Base-by-base conservation (phyloP, 2,329 filamentous ascomycete species). In the Xylaria sp. region DNA sequence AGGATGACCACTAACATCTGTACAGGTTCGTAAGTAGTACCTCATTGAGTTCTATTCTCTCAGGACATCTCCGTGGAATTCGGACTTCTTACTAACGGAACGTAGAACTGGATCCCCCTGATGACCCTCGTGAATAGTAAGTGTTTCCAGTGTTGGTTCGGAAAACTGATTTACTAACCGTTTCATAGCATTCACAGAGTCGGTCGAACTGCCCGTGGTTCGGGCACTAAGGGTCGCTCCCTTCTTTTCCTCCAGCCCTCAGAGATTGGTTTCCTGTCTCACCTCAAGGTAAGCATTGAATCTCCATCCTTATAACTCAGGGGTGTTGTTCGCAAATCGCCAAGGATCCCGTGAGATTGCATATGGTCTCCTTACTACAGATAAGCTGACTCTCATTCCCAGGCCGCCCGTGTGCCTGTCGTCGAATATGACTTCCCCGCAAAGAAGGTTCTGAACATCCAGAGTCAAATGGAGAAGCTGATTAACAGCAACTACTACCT, bases 401-500 rank as follows among this genome's bases (percentile, higher is more conserved):
- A 61, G 58, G 52, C 92, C 56, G 92, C 92, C 11, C 86, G 91
- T 63, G 92, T 99, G 1, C 94, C 94, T 1, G 87, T 99, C 5
- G 91, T 96, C 34, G 94, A 99, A 76, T 97, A 96, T 70, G 93
- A 97, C 71, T 94, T 99, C 72, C 93, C 93, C 1, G 80, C 86
- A 59, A 92, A 90, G 78, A 96, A 96, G 81, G 91, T 99, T 65
- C 80, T 93, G 70, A 94, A 95, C 70, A 87, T 96, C 67, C 88
- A 95, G 78, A 86, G 89, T 69, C 92, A 97, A 75, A 84, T 97
- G 8, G 93, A 97, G 81, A 94, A 93, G 77, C 83, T 97, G 66
- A 95, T 99, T 69, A 85, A 85, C 35, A 90, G 94, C 74, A 97
- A 99, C 76, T 97, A 97, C 79, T 97, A 97, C 75, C 83, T 99